phyloP scores from a whole-genome alignment of 352 stramenopile genomes.

The Phytophthora macrochlamydospora region DNA sequence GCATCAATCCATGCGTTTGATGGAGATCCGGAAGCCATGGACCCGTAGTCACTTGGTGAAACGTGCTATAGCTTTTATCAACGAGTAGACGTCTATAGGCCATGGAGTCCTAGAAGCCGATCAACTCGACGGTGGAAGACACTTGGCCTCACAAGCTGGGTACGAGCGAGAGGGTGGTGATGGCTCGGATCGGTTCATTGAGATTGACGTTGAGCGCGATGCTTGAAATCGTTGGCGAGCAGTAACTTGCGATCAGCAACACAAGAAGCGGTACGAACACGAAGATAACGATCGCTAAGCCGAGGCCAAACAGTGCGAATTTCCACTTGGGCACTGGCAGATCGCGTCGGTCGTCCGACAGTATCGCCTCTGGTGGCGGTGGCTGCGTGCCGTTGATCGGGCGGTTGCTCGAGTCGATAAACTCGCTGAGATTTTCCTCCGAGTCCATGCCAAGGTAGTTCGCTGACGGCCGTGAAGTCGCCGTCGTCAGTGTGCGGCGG shows the following conservation, averaged over 20 bases:
- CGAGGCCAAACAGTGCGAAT: conserved; percentile 6
- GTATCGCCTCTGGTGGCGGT: conserved; percentile 14
- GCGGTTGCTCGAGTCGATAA: conserved; percentile 30
- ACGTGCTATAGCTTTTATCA: no score
- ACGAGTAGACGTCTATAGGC: no score
- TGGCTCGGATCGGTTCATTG: conserved; percentile 38
- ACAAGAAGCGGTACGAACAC: conserved; percentile 17
- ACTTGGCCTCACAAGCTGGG: not conserved
- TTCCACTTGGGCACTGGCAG: conserved; percentile 13
- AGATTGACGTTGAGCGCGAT: conserved; percentile 49
- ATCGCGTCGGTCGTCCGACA: conserved; percentile 24
- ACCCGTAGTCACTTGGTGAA: no score
- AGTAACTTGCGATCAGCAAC: conserved; percentile 29
- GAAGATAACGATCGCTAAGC: conserved; percentile 11
- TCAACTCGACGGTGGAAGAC: not conserved
- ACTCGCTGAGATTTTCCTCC: conserved; percentile 20
- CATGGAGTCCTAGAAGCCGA: no score
- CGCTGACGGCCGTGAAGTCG: conserved; percentile 10
- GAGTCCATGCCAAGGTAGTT: conserved; percentile 34
- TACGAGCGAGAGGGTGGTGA: conserved; percentile 27
- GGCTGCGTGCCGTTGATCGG: conserved; percentile 28
- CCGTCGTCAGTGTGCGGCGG: conserved; percentile 2
- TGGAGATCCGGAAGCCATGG: not conserved
- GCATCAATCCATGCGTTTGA: not conserved
- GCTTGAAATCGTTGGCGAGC: conserved; percentile 24